Evolutionary conservation across 2,329 filamentous ascomycete genomes (phyloP).

Genomic region (Ascochyta clinopodiicola): DNA sequence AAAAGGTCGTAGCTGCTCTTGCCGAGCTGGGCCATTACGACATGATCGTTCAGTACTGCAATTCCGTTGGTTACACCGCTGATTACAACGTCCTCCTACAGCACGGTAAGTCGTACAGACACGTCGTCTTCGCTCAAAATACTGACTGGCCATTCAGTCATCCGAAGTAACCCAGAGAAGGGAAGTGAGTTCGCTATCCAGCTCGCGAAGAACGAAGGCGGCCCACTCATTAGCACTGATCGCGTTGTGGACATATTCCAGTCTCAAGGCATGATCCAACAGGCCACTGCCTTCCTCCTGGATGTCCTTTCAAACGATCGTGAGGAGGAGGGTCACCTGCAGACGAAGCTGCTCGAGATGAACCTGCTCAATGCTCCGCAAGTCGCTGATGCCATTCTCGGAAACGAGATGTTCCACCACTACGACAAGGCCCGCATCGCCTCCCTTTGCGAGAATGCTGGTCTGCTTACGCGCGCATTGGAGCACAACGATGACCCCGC

Average conservation of each 20-base stretch:
- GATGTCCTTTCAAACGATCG: conserved; percentile 95
- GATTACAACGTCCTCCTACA: conserved; percentile 92
- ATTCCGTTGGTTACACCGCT: conserved; percentile 86
- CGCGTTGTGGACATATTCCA: conserved; percentile 98
- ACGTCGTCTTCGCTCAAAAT: neutral
- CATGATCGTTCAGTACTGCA: conserved; percentile 90
- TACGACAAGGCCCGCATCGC: conserved; percentile 93
- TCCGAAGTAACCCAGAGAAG: conserved; percentile 90
- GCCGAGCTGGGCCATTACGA: conserved; percentile 97
- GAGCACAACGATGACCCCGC: conserved; percentile 94
- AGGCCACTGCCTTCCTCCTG: conserved; percentile 96
- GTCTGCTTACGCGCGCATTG: conserved; percentile 72
- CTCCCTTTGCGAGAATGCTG: conserved; percentile 89
- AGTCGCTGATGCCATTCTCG: conserved; percentile 95
- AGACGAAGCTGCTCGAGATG: conserved; percentile 97
- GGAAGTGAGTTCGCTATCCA: conserved; percentile 93
- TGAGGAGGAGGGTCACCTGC: conserved; percentile 89
- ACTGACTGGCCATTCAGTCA: conserved; percentile 40
- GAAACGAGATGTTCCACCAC: conserved; percentile 98
- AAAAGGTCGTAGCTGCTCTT: conserved; percentile 94
- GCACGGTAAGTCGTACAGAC: conserved; percentile 56
- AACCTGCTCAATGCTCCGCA: conserved; percentile 96
- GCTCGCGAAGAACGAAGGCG: conserved; percentile 86
- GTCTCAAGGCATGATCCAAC: conserved; percentile 96
- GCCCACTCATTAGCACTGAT: conserved; percentile 87